Percentiles rank a stretch among this genome's conserved stretches.
phyloP scores from a whole-genome alignment of 495 filamentous ascomycete species.

The Penicillium simplicissimum region DNA sequence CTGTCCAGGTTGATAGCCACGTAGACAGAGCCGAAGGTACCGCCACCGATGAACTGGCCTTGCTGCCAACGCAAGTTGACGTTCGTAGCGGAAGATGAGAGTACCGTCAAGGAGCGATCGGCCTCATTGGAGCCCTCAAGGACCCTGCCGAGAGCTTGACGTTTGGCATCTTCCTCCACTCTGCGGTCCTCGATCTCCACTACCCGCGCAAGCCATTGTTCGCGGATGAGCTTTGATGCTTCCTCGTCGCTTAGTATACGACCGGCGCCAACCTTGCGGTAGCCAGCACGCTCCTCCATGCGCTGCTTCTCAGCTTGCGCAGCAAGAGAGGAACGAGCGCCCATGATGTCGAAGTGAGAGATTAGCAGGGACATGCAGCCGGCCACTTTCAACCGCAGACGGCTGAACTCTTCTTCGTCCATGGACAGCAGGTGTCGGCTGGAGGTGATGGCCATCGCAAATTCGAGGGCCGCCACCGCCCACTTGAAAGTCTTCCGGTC shows the following conservation, averaged over 20 bases:
- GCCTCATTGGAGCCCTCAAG: constrained; percentile 93
- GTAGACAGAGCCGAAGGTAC: constrained; percentile 96
- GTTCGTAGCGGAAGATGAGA: constrained; percentile 92
- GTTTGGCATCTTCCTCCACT: constrained; percentile 79
- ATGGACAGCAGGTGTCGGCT: constrained; percentile 88
- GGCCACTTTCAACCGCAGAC: constrained; percentile 81
- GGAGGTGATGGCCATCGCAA: constrained; percentile 94
- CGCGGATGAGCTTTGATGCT: constrained; percentile 68
- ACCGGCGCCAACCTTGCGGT: constrained; percentile 72
- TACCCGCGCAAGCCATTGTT: constrained; percentile 70
- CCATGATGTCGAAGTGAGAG: constrained; percentile 99
- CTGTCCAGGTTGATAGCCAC: constrained; percentile 96
- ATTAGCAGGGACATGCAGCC: constrained; percentile 98
- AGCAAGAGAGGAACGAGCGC: constrained; percentile 86
- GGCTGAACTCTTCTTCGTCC: constrained; percentile 80
- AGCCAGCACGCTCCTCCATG: constrained; percentile 72
- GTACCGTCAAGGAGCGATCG: constrained; percentile 87
- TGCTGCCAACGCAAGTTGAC: constrained; percentile 96
- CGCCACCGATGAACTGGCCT: constrained; percentile 94
- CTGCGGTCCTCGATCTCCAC: constrained; percentile 72
- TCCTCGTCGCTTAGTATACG: constrained; percentile 83
- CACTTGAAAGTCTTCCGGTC: constrained; percentile 96
- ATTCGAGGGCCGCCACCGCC: constrained; percentile 93
- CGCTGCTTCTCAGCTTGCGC: constrained; percentile 88
- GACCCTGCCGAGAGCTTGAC: constrained; percentile 84